Evolutionary conservation across 345 rosid genomes (phyloP).

Genomic region (Acer campestre): DNA sequence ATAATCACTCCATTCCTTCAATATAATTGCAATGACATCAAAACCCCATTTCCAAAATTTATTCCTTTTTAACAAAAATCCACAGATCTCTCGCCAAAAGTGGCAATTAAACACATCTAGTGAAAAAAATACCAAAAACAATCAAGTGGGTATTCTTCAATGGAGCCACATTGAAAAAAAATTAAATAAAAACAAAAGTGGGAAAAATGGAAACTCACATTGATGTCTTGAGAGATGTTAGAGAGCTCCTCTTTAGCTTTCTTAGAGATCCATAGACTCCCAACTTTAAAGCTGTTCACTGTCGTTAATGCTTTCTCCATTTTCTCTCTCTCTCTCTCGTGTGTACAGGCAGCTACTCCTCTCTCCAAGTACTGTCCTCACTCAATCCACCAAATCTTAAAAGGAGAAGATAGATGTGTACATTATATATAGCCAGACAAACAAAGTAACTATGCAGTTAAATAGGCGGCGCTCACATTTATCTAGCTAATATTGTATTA

Average conservation of each 20-base stretch:
- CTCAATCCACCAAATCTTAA: background rate
- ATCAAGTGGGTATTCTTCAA: slow-evolving; percentile 12
- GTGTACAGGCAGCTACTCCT: slow-evolving; percentile 16
- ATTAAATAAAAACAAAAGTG: slow-evolving; percentile 3
- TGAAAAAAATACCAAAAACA: slow-evolving; percentile 14
- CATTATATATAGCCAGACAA: background rate
- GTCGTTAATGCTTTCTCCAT: slow-evolving; percentile 95
- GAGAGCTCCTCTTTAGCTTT: slow-evolving; percentile 90
- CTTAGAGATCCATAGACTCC: slow-evolving; percentile 87
- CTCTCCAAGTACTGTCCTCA: background rate
- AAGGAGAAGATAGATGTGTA: background rate
- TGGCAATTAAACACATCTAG: slow-evolving; percentile 16
- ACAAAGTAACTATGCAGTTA: background rate
- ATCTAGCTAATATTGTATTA: background rate
- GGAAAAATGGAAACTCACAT: slow-evolving; percentile 32
- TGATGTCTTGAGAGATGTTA: slow-evolving; percentile 78
- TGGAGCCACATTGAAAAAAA: slow-evolving; percentile 37
- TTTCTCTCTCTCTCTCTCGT: slow-evolving; percentile 5
- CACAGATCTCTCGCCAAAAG: slow-evolving; percentile 33
- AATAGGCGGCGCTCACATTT: slow-evolving; percentile 24
- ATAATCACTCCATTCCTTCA: too few relatives aligned
- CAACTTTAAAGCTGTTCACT: slow-evolving; percentile 84
- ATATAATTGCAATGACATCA: background rate
- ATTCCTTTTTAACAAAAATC: slow-evolving; percentile 7
- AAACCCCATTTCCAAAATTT: slow-evolving; percentile 23